Evolutionary conservation across 495 filamentous ascomycete genomes (phyloP), one percentile per base, ranked within the genome.

Genomic region (Aspergillus haitiensis): DNA sequence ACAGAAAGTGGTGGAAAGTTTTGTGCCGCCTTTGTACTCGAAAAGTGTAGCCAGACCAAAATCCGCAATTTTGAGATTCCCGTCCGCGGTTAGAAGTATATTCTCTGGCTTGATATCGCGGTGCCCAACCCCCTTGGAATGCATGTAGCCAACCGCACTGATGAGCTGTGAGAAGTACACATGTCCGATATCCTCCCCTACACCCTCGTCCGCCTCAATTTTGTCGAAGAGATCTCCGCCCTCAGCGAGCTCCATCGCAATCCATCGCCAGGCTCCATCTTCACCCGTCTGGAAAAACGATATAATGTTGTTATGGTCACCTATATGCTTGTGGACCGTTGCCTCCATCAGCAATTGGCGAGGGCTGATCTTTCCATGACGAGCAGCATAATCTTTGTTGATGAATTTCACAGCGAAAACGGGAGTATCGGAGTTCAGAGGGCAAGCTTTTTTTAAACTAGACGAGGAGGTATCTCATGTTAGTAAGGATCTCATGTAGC

Each of bases 201-300:
- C 89, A 55, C 95, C 94, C 33, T 91, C 89, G 72, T 98, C 94
- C 4, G 94, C 92, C 72, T 98, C 94, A 68, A 98, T 97, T 78
- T 98, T 98, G 82, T 98, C 94, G 76, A 99, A 99, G 11, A 99
- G 83, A 71, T 99, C 94, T 12, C 94, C 94, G 44, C 94, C 94
- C 61, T 93, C 91, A 45, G 94, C 94, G 65, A 91, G 86, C 71
- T 99, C 94, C 92, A 99, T 97, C 12, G 91, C 92, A 67, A 99
- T 96, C 93, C 93, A 99, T 64, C 86, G 82, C 95, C 95, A 99
- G n/a, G 86, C 75, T 3, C 78, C 70, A 68, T 99, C 93, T 70
- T 97, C 92, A 52, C 91, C 94, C 4, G 84, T 87, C 35, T 86
- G 85, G 64, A 93, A 93, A 80, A 91, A 97, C 65, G 89, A 86